A percentile compares a stretch with the other conserved stretches of the same genome.
These are phyloP conservation scores for Rhizopogon sp. DNA, from an alignment of 768 basidiomycete genomes.

Conservation along the genomic window DNA sequence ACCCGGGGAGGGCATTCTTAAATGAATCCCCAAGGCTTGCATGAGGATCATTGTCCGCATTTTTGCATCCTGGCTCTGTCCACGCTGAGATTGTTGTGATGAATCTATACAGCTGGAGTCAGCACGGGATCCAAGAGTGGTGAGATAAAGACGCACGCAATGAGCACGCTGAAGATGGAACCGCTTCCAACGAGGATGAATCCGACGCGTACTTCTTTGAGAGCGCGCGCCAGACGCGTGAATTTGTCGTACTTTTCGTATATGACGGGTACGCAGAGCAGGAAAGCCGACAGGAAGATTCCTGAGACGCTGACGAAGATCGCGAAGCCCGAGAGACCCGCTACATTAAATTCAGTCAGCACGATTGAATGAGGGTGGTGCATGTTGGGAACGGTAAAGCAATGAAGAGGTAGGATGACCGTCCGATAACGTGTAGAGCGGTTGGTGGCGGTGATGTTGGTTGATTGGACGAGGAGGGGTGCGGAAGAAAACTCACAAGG, in stretches of 20 bases:
- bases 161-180: conserved; percentile 59
- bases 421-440: not conserved
- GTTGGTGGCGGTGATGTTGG: not conserved
- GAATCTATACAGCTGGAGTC: conserved; percentile 42
- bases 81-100: conserved; percentile 79
- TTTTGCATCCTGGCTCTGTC: conserved; percentile 87
- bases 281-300: conserved; percentile 68
- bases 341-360: conserved; percentile 35
- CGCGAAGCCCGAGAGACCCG: conserved; percentile 83
- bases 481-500: conserved; percentile 60
- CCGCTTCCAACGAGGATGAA: conserved; percentile 81
- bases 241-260: conserved; percentile 87
- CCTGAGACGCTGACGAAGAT: conserved; percentile 72
- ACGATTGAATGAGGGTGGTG: not conserved
- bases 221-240: conserved; percentile 67
- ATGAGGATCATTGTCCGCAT: conserved; percentile 77
- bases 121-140: conserved; percentile 6
- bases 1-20: conserved; percentile 62
- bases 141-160: conserved; percentile 55
- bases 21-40: conserved; percentile 64
- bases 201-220: conserved; percentile 77
- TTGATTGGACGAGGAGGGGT: not conserved
- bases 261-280: conserved; percentile 72
- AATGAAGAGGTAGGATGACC: not conserved
- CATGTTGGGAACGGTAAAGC: no score